phyloP scores from a whole-genome alignment of 164 flowering plant genomes.

The Annona cherimola region DNA sequence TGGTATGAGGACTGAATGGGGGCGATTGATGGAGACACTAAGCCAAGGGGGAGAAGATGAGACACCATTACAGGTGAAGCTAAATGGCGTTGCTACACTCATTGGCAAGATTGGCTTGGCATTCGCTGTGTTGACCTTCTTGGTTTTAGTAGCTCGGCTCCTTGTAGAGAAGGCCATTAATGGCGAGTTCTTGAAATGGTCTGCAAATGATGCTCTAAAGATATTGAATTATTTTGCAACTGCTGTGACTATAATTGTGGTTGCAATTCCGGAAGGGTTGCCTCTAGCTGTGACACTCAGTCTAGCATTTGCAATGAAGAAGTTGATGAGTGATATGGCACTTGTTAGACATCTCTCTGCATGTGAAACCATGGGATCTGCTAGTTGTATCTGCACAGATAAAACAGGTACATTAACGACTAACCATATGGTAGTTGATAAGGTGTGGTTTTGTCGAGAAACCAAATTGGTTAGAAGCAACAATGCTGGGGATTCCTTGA shows the following conservation, averaged over 20 bases:
- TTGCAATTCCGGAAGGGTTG: slow-evolving; percentile 59
- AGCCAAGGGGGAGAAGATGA: slow-evolving; percentile 46
- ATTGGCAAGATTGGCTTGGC: slow-evolving; percentile 47
- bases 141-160: slow-evolving; percentile 32
- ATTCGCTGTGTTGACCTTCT: slow-evolving; percentile 40
- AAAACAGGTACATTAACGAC: slow-evolving; percentile 61
- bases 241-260: slow-evolving; percentile 52
- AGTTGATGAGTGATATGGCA: slow-evolving; percentile 44
- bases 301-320: slow-evolving; percentile 58
- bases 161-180: slow-evolving; percentile 28
- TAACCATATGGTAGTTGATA: slow-evolving; percentile 43
- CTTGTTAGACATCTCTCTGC: slow-evolving; percentile 48
- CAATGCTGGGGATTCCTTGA: slow-evolving; percentile 8
- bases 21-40: slow-evolving; percentile 49
- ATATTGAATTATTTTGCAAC: slow-evolving; percentile 43
- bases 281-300: slow-evolving; percentile 56
- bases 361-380: slow-evolving; percentile 65
- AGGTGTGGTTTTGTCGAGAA: slow-evolving; percentile 33
- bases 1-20: slow-evolving; percentile 65
- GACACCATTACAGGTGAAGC: slow-evolving; percentile 54
- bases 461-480: slow-evolving; percentile 16
- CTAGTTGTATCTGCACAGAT: slow-evolving; percentile 46
- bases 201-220: slow-evolving; percentile 32
- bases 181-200: slow-evolving; percentile 31
- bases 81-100: slow-evolving; percentile 53